Conservation (phyloP, 768 basidiomycete genomes). For the Mycena galericulata region DNA sequence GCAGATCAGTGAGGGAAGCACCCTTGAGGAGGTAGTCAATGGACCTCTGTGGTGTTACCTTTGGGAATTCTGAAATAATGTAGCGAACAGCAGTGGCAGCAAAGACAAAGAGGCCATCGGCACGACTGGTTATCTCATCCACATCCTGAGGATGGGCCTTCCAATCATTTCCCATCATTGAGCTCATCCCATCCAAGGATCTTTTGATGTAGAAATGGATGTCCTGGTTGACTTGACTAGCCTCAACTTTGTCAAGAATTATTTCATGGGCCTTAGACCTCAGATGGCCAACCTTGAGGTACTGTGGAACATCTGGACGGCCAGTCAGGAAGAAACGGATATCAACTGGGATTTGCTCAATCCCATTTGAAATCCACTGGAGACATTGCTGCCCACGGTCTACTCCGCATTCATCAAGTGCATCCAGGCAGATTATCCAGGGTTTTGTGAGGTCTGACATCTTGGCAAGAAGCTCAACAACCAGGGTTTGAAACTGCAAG, state of each 20-base stretch:
- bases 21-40: no score
- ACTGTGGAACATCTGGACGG: neutral
- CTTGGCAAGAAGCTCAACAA: no score
- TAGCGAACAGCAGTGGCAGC: no score
- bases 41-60: no score
- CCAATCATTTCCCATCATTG: neutral
- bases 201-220: neutral
- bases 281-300: neutral
- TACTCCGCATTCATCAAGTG: neutral
- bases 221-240: neutral
- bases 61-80: no score
- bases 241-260: no score
- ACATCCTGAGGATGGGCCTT: neutral
- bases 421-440: neutral
- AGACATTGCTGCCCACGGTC: neutral
- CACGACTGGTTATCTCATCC: no score
- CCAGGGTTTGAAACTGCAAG: no score
- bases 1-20: no score
- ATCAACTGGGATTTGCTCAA: no score
- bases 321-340: constrained; percentile 6
- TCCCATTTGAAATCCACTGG: neutral
- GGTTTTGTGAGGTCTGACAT: no score
- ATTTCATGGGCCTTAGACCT: neutral
- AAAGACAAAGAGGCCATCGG: no score
- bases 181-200: neutral